Evolutionary conservation across 2,329 filamentous ascomycete species (phyloP).

Genomic region (Gremmenia infestans): DNA sequence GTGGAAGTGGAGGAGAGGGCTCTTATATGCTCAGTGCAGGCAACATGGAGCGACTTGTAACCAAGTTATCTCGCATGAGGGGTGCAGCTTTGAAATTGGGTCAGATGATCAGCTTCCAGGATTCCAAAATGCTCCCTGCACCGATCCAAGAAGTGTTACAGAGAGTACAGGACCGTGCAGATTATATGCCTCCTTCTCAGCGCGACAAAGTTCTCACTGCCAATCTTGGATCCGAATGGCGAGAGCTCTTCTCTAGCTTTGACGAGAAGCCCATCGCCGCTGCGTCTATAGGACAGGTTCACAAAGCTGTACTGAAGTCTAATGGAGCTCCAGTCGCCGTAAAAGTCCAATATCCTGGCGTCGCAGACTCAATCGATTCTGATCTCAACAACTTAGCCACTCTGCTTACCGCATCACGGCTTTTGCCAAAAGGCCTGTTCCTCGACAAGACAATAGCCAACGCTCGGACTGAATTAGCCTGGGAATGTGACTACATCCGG

Average conservation of each 20-base stretch:
- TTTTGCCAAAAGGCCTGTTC: slow-evolving; percentile 87
- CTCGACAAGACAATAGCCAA: slow-evolving; percentile 97
- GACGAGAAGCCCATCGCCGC: slow-evolving; percentile 91
- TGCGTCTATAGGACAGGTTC: slow-evolving; percentile 95
- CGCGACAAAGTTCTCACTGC: slow-evolving; percentile 74
- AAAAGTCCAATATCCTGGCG: slow-evolving; percentile 96
- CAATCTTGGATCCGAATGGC: slow-evolving; percentile 82
- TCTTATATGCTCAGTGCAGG: slow-evolving; percentile 82
- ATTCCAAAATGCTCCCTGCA: slow-evolving; percentile 86
- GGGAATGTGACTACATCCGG: slow-evolving; percentile 94
- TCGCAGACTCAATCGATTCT: slow-evolving; percentile 92
- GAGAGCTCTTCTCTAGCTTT: slow-evolving; percentile 75
- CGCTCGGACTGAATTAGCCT: slow-evolving; percentile 82
- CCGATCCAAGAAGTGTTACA: slow-evolving; percentile 86
- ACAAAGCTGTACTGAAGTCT: slow-evolving; percentile 73
- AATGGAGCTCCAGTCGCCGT: slow-evolving; percentile 78
- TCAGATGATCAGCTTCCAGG: slow-evolving; percentile 98
- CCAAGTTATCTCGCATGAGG: slow-evolving; percentile 91
- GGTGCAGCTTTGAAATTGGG: slow-evolving; percentile 95
- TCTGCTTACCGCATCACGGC: slow-evolving; percentile 81
- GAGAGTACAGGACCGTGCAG: slow-evolving; percentile 90
- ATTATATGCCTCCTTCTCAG: slow-evolving; percentile 96
- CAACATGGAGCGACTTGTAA: slow-evolving; percentile 90
- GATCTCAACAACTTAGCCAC: slow-evolving; percentile 91
- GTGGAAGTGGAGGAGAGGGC: slow-evolving; percentile 63